These are phyloP conservation scores for Ophiosphaerella herpotricha DNA, from an alignment of 2,329 filamentous ascomycete species.

Conservation along the genomic window DNA sequence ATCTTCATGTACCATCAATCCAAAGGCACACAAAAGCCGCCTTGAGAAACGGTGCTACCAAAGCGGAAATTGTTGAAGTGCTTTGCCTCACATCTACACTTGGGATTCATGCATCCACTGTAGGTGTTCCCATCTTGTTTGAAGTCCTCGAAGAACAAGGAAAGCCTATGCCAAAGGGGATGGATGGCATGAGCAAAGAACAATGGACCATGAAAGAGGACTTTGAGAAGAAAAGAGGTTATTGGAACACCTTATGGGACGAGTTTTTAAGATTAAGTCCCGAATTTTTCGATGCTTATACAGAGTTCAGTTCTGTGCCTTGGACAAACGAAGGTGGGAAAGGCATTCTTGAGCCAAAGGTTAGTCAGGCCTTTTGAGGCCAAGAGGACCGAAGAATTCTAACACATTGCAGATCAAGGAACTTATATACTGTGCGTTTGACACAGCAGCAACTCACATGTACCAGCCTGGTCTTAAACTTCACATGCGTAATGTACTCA, in stretches of 20 bases:
- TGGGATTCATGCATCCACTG: conserved; percentile 55
- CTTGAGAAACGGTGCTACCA: conserved; percentile 46
- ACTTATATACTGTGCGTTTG: conserved; percentile 56
- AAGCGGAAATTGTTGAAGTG: conserved; percentile 52
- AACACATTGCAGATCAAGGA: conserved; percentile 46
- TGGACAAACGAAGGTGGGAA: conserved; percentile 40
- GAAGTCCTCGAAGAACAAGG: conserved; percentile 55
- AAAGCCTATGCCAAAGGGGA: conserved; percentile 31
- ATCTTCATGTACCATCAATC: conserved; percentile 52
- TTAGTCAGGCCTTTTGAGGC: conserved; percentile 10
- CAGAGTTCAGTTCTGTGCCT: conserved; percentile 53
- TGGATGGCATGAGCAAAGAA: conserved; percentile 41
- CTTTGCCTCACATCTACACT: conserved; percentile 52
- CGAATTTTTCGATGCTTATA: conserved; percentile 55
- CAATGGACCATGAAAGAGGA: conserved; percentile 48
- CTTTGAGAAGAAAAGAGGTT: conserved; percentile 53
- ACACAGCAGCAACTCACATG: conserved; percentile 54
- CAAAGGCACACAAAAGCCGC: conserved; percentile 49
- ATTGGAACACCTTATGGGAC: conserved; percentile 55
- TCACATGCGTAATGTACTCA: conserved; percentile 55
- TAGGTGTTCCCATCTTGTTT: conserved; percentile 53
- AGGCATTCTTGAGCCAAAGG: conserved; percentile 52
- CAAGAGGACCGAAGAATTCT: background rate
- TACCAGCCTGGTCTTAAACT: conserved; percentile 54
- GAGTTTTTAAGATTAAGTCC: conserved; percentile 51